A percentile compares a stretch with the other conserved stretches of the same genome.
These are phyloP conservation scores for Neurospora sp. DNA, from an alignment of 2,329 filamentous ascomycete species.

Conservation along the genomic window DNA sequence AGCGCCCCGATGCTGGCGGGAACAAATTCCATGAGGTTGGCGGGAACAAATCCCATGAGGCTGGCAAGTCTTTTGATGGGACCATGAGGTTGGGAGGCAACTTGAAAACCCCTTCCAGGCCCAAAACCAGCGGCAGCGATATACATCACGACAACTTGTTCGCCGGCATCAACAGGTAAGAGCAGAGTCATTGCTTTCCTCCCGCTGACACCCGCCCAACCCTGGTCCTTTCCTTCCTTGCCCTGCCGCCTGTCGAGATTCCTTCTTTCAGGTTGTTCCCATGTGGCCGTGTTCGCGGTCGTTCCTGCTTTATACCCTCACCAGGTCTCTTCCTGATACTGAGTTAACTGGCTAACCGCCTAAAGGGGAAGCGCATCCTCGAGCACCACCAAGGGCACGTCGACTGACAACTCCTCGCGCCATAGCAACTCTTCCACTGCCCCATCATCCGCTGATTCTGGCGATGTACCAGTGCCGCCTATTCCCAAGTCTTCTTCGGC, in stretches of 20 bases:
- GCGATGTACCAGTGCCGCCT: conserved; percentile 29
- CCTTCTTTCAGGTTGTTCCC: not conserved
- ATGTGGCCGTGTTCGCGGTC: not conserved
- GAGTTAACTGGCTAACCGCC: conserved; percentile 19
- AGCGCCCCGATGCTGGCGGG: conserved; percentile 36
- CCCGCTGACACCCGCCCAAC: conserved; percentile 1
- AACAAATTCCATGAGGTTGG: conserved; percentile 5
- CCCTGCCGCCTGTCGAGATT: not conserved
- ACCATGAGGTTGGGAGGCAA: conserved; percentile 33
- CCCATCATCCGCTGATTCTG: conserved; percentile 44
- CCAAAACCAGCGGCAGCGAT: conserved; percentile 30
- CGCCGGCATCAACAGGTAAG: conserved; percentile 46
- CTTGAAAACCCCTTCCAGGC: conserved; percentile 23
- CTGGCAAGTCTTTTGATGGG: conserved; percentile 40
- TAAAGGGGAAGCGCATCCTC: conserved; percentile 49
- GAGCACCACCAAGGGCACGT: conserved; percentile 50
- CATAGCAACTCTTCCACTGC: conserved; percentile 54
- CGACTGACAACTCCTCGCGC: conserved; percentile 50
- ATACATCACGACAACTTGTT: conserved; percentile 46
- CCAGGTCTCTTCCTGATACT: not conserved
- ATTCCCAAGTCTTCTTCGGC: conserved; percentile 38
- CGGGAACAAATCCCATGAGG: conserved; percentile 7
- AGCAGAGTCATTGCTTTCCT: not conserved
- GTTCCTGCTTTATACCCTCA: conserved; percentile 1
- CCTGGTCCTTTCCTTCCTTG: not conserved